A percentile compares a stretch with the other conserved stretches of the same genome.
phyloP scores from a whole-genome alignment of 176 grass and related monocot genomes.

The Metroxylon sagu region DNA sequence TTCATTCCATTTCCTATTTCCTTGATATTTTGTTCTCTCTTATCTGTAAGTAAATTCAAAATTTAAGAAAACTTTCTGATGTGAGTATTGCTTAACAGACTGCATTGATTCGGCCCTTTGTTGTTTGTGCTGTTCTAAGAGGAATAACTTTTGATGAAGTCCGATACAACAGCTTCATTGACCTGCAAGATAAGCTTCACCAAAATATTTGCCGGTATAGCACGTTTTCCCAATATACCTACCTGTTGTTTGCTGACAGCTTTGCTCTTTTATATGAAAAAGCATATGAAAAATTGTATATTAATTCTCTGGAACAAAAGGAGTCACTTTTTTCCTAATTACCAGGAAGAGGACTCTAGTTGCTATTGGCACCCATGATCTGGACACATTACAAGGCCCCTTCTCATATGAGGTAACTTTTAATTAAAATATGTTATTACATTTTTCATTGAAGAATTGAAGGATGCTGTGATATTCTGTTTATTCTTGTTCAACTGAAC shows the following conservation, averaged over 20 bases:
- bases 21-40: no score
- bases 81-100: constrained; percentile 42
- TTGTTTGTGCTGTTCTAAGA: constrained; percentile 89
- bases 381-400: constrained; percentile 68
- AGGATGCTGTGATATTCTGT: no score
- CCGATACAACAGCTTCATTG: constrained; percentile 97
- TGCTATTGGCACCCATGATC: constrained; percentile 96
- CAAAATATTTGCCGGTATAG: constrained; percentile 81
- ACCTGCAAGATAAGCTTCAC: constrained; percentile 97
- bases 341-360: constrained; percentile 86
- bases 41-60: no score
- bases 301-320: background rate
- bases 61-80: background rate
- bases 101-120: constrained; percentile 64
- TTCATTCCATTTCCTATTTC: no score
- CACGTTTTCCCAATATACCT: background rate
- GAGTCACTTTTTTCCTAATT: constrained; percentile 1
- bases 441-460: no score
- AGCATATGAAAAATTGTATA: background rate
- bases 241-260: background rate
- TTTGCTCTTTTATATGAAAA: no score
- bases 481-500: no score
- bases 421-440: background rate
- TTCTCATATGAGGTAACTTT: constrained; percentile 90
- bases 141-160: constrained; percentile 83